These are phyloP conservation scores for Microcos paniculata DNA, from an alignment of 345 rosid genomes.

Conservation along the genomic window DNA sequence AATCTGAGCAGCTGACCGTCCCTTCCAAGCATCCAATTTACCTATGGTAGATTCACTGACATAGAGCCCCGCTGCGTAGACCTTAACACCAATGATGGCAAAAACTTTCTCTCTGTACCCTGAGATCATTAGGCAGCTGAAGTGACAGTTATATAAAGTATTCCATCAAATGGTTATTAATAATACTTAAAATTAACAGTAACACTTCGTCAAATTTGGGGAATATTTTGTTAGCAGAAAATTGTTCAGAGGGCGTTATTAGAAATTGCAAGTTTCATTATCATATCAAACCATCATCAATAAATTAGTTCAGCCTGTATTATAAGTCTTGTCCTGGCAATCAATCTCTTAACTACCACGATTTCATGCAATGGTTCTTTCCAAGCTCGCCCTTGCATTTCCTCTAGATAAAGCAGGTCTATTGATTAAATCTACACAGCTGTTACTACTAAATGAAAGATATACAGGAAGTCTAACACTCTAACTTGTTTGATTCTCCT, in stretches of 20 bases:
- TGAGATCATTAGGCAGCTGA: constrained; percentile 30
- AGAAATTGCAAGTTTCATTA: not conserved
- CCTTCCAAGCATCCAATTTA: constrained; percentile 56
- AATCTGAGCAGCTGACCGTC: constrained; percentile 46
- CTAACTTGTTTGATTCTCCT: not conserved
- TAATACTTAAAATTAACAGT: not conserved
- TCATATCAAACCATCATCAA: not conserved
- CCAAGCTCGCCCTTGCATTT: not conserved
- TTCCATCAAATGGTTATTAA: not conserved
- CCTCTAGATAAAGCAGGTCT: not conserved
- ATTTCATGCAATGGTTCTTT: not conserved
- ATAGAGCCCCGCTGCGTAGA: constrained; percentile 82
- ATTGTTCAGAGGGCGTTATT: not conserved
- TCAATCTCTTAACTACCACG: not conserved
- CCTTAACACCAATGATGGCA: constrained; percentile 84
- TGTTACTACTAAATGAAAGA: not conserved
- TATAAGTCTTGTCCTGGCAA: not conserved
- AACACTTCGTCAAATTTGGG: not conserved
- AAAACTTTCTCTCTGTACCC: constrained; percentile 88
- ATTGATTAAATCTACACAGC: not conserved
- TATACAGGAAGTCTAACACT: not conserved
- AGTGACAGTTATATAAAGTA: not conserved
- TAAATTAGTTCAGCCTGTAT: not conserved
- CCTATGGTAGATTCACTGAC: constrained; percentile 45
- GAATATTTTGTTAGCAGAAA: not conserved